Conservation (phyloP, 345 rosid species). For the Brassica carinata region DNA sequence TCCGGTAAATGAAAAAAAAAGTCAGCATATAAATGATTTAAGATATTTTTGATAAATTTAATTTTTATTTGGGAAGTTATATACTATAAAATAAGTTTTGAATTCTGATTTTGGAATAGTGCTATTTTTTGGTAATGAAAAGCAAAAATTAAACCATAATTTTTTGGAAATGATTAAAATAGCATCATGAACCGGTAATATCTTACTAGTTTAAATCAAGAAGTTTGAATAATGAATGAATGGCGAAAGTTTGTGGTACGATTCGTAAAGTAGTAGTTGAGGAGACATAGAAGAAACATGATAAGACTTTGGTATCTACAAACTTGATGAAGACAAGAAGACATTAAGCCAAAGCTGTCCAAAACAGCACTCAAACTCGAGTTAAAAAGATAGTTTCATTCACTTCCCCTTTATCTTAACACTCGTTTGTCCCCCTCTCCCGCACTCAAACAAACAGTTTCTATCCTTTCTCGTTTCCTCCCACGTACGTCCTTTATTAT, state of each 20-base stretch:
- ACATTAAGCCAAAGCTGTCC: constrained; percentile 26
- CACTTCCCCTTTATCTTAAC: constrained; percentile 23
- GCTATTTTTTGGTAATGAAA: not conserved
- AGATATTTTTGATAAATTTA: not conserved
- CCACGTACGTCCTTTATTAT: constrained; percentile 34
- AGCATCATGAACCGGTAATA: not conserved
- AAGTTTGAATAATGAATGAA: not conserved
- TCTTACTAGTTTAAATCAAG: not conserved
- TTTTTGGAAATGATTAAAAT: too few relatives aligned
- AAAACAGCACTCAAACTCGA: constrained; percentile 17
- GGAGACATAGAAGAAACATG: constrained; percentile 39
- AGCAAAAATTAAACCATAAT: not conserved
- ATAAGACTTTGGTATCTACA: constrained; percentile 32
- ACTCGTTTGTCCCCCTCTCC: constrained; percentile 27
- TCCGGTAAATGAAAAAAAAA: not conserved
- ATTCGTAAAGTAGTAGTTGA: constrained; percentile 29
- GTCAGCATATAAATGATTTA: not conserved
- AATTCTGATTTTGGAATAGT: not conserved
- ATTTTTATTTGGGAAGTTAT: not conserved
- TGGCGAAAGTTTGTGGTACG: not conserved
- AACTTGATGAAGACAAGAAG: constrained; percentile 24
- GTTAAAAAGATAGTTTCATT: constrained; percentile 24
- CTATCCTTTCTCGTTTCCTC: constrained; percentile 3
- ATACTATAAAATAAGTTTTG: not conserved
- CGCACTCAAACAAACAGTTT: constrained; percentile 18